Conservation (phyloP, 441 rosid genomes). For the Metrosideros polymorpha region DNA sequence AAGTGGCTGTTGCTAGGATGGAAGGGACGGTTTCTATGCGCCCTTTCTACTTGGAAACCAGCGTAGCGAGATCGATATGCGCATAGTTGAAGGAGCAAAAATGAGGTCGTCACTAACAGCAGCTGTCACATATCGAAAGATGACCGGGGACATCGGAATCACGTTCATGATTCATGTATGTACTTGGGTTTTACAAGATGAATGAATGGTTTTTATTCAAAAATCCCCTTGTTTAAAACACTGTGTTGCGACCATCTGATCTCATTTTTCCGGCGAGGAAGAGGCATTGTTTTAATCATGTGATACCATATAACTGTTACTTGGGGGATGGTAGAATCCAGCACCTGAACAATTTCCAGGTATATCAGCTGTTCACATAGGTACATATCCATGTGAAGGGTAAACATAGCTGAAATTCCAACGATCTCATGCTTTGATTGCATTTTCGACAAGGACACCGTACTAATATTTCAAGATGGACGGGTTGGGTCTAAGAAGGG, state of each 20-base stretch:
- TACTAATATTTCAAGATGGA: background rate
- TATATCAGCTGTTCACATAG: background rate
- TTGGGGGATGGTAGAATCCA: background rate
- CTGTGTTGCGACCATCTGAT: background rate
- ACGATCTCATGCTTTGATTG: background rate
- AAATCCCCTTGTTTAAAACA: background rate
- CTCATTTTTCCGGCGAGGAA: background rate
- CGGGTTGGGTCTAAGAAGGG: background rate
- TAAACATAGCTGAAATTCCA: background rate
- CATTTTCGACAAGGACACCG: background rate
- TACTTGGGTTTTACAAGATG: background rate
- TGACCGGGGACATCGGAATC: background rate
- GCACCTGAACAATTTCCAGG: background rate
- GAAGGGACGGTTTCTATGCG: background rate
- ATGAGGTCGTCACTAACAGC: too few relatives aligned
- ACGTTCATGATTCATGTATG: background rate
- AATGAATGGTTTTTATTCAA: background rate
- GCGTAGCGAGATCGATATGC: background rate
- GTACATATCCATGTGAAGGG: too few relatives aligned
- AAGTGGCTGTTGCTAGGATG: background rate
- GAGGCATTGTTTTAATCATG: background rate
- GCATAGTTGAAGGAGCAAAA: too few relatives aligned
- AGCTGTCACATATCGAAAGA: too few relatives aligned
- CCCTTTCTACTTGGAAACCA: background rate
- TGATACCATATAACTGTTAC: background rate